Evolutionary conservation across 352 stramenopile genomes (phyloP).

Genomic region (Blastocystis sp.): DNA sequence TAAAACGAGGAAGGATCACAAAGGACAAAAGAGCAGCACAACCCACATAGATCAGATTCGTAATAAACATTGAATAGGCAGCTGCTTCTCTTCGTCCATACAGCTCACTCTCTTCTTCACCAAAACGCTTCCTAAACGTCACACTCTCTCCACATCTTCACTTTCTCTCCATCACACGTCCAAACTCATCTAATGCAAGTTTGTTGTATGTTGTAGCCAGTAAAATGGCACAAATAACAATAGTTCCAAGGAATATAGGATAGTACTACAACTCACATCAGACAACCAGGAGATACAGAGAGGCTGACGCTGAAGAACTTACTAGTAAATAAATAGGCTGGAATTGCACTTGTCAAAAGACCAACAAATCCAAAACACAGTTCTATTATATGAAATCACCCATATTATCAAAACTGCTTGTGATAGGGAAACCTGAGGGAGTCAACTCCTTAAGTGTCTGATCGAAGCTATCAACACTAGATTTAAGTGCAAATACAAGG

Average conservation of each 20-base stretch:
- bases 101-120: neutral
- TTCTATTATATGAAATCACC: neutral
- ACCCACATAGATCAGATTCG: neutral
- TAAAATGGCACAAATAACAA: neutral
- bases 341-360: neutral
- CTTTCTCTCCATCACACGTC: slow-evolving; percentile 37
- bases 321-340: neutral
- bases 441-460: slow-evolving; percentile 11
- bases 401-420: neutral
- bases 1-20: neutral
- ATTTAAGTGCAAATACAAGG: neutral
- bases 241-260: neutral
- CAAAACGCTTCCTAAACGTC: slow-evolving; percentile 22
- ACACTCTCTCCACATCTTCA: neutral
- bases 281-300: neutral
- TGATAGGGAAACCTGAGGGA: neutral
- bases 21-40: neutral
- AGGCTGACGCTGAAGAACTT: neutral
- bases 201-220: neutral
- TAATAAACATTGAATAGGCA: neutral
- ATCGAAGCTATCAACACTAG: slow-evolving; percentile 13
- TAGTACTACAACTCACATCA: neutral
- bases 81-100: neutral
- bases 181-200: neutral
- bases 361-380: neutral